These are phyloP conservation scores for Hypoxylon sp. DNA, from an alignment of 2,329 filamentous ascomycete genomes.

Conservation along the genomic window DNA sequence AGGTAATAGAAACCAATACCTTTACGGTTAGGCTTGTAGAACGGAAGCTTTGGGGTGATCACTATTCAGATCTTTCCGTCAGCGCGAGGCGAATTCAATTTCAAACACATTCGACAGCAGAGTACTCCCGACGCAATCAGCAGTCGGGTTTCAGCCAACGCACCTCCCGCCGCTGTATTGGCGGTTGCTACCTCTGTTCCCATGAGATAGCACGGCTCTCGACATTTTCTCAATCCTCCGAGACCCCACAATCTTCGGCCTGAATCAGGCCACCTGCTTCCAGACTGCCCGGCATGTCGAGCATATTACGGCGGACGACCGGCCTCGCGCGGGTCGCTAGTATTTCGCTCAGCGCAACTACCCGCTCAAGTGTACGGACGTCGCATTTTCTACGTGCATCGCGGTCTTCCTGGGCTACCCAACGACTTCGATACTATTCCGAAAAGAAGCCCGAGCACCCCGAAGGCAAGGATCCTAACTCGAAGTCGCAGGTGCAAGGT, in stretches of 20 bases:
- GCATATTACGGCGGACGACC: constrained; percentile 53
- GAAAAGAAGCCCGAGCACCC: constrained; percentile 44
- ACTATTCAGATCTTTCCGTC: constrained; percentile 41
- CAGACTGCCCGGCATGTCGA: constrained; percentile 54
- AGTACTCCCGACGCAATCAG: constrained; percentile 11
- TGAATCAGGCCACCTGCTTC: constrained; percentile 41
- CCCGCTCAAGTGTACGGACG: constrained; percentile 49
- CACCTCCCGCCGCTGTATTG: constrained; percentile 17
- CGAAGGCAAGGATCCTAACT: constrained; percentile 25
- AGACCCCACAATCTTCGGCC: constrained; percentile 38
- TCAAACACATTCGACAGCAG: constrained; percentile 18
- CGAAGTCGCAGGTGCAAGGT: constrained; percentile 50
- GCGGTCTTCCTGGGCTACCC: constrained; percentile 47
- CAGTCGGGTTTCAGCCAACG: constrained; percentile 20
- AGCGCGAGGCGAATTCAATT: constrained; percentile 44
- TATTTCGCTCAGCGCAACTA: constrained; percentile 45
- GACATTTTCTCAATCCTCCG: constrained; percentile 28
- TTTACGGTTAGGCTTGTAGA: constrained; percentile 37
- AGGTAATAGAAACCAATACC: constrained; percentile 26
- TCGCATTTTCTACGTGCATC: constrained; percentile 47
- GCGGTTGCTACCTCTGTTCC: constrained; percentile 31
- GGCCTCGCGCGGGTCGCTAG: constrained; percentile 50
- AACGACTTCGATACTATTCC: constrained; percentile 49
- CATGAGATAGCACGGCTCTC: constrained; percentile 47
- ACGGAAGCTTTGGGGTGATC: constrained; percentile 47